A percentile compares a stretch with the other conserved stretches of the same genome.
Conservation (phyloP, 2,329 filamentous ascomycete genomes). For the Ilyonectria sp. region DNA sequence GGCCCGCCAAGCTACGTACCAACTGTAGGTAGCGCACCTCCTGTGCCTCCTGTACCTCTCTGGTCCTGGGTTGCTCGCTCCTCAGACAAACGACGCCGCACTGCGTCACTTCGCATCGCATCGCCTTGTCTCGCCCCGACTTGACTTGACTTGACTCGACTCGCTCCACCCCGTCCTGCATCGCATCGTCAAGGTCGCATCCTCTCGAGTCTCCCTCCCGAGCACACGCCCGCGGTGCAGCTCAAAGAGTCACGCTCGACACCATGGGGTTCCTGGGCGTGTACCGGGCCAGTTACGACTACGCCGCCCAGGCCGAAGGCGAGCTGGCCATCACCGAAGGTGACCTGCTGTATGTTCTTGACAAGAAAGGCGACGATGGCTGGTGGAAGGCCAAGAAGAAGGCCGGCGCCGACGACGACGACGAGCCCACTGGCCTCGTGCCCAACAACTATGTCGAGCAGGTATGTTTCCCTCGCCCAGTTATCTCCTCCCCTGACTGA, state of each 20-base stretch:
- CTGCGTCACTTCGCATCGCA: slow-evolving; percentile 48
- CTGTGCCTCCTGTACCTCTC: slow-evolving; percentile 13
- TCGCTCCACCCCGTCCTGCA: slow-evolving; percentile 20
- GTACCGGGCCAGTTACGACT: slow-evolving; percentile 93
- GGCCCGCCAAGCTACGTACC: slow-evolving; percentile 36
- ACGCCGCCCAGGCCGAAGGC: slow-evolving; percentile 86
- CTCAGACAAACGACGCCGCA: slow-evolving; percentile 49
- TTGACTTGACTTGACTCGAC: slow-evolving; percentile 36
- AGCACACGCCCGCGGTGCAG: slow-evolving; percentile 39
- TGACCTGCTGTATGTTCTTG: slow-evolving; percentile 89
- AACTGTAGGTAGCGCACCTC: slow-evolving; percentile 11
- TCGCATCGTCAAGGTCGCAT: slow-evolving; percentile 27
- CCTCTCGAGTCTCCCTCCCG: slow-evolving; percentile 33
- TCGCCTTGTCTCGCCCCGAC: slow-evolving; percentile 39
- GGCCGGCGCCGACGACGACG: slow-evolving; percentile 85
- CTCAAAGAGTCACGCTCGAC: slow-evolving; percentile 40
- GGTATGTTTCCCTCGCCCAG: slow-evolving; percentile 63
- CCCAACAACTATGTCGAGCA: slow-evolving; percentile 97
- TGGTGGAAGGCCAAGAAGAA: slow-evolving; percentile 99
- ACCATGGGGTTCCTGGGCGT: slow-evolving; percentile 93
- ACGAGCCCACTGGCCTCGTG: slow-evolving; percentile 90
- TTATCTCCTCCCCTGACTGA: slow-evolving; percentile 9
- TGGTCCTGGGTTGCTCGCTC: slow-evolving; percentile 39
- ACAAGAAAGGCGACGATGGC: slow-evolving; percentile 82
- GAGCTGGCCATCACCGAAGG: slow-evolving; percentile 90